A percentile compares a stretch with the other conserved stretches of the same genome.
phyloP scores from a whole-genome alignment of 352 stramenopile species.

The Pythium biforme region DNA sequence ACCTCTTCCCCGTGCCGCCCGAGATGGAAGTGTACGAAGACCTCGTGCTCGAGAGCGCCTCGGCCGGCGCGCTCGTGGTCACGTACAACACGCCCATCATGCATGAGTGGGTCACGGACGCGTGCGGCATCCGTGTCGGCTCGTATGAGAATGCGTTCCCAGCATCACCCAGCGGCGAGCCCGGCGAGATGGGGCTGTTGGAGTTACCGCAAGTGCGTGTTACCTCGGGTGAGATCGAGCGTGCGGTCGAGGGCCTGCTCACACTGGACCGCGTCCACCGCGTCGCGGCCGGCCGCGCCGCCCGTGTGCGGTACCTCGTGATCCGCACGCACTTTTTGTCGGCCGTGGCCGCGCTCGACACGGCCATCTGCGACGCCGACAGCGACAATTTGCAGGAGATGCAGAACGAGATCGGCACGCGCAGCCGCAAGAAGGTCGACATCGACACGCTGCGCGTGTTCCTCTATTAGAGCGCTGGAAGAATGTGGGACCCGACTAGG shows the following conservation, averaged over 20 bases:
- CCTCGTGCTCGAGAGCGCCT: slow-evolving; percentile 48
- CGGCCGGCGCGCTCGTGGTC: slow-evolving; percentile 55
- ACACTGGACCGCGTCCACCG: slow-evolving; percentile 51
- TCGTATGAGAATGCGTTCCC: slow-evolving; percentile 39
- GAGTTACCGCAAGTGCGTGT: slow-evolving; percentile 50
- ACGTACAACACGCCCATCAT: slow-evolving; percentile 74
- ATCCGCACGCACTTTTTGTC: slow-evolving; percentile 70
- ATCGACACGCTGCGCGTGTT: slow-evolving; percentile 64
- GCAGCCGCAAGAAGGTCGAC: slow-evolving; percentile 51
- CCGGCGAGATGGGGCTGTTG: slow-evolving; percentile 20
- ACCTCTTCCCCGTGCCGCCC: slow-evolving; percentile 61
- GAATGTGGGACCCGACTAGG: slow-evolving; percentile 1
- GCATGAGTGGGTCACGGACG: slow-evolving; percentile 68
- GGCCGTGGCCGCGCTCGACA: slow-evolving; percentile 61
- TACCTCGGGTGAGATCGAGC: slow-evolving; percentile 52
- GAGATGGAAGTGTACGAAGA: slow-evolving; percentile 57
- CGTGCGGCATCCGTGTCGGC: slow-evolving; percentile 51
- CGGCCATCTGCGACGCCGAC: slow-evolving; percentile 52
- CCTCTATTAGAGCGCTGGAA: slow-evolving; percentile 37
- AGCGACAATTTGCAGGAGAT: slow-evolving; percentile 45
- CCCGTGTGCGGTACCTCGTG: slow-evolving; percentile 55
- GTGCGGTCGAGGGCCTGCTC: slow-evolving; percentile 43
- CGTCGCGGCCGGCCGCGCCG: slow-evolving; percentile 50
- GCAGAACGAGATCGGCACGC: slow-evolving; percentile 55
- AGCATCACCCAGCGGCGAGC: background rate